phyloP scores from a whole-genome alignment of 2,329 filamentous ascomycete genomes.

The Epichloe elymi region DNA sequence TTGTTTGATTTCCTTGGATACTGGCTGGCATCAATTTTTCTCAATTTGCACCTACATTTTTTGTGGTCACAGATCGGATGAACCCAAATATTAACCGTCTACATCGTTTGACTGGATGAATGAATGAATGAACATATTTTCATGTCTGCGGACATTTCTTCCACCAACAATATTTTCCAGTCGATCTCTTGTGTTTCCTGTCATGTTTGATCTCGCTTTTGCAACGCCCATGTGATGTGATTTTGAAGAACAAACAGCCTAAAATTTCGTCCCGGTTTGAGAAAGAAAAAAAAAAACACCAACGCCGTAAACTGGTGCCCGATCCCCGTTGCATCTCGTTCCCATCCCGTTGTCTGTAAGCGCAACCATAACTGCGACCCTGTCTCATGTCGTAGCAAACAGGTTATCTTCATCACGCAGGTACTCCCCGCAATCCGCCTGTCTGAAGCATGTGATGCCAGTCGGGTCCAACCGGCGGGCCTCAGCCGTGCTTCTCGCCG shows the following conservation, averaged over 20 bases:
- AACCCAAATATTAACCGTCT: not conserved
- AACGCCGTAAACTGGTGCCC: not conserved
- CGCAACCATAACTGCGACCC: not conserved
- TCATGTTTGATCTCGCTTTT: not conserved
- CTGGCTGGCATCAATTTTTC: not conserved
- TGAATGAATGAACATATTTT: not conserved
- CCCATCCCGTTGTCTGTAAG: not conserved
- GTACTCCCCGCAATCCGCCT: slow-evolving; percentile 91
- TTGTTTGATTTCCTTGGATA: not conserved
- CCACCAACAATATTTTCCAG: not conserved
- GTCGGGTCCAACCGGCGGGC: slow-evolving; percentile 79
- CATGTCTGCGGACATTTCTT: not conserved
- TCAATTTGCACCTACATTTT: not conserved
- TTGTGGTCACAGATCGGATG: not conserved
- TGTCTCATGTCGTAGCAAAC: slow-evolving; percentile 23
- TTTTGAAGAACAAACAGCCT: not conserved
- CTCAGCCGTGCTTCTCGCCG: slow-evolving; percentile 75
- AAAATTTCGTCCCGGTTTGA: not conserved
- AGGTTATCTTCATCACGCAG: slow-evolving; percentile 66
- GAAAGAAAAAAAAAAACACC: not conserved
- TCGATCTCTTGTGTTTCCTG: not conserved
- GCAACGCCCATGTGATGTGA: not conserved
- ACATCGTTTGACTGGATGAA: not conserved
- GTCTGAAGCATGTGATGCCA: slow-evolving; percentile 75
- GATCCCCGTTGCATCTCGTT: not conserved